A percentile compares a stretch with the other conserved stretches of the same genome.
phyloP scores from a whole-genome alignment of 73 alveolate species.

The Loxodes magnus region DNA sequence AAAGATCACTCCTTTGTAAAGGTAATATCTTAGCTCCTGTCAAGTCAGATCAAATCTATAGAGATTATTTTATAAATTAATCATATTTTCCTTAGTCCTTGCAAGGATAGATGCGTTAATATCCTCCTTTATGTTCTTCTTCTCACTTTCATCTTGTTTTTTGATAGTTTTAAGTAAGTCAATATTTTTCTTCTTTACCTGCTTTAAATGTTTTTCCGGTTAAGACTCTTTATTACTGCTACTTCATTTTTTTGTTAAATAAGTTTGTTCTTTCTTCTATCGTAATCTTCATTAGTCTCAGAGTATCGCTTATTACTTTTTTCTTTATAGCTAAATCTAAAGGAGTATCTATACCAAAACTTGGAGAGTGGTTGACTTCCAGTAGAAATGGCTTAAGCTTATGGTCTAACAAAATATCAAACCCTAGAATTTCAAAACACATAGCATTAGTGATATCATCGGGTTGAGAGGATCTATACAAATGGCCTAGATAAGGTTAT shows the following conservation, averaged over 20 bases:
- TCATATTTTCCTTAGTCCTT: not conserved
- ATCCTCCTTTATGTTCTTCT: slow-evolving; percentile 15
- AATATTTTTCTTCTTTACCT: slow-evolving; percentile 6
- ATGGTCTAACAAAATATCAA: slow-evolving; percentile 70
- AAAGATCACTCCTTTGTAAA: no score
- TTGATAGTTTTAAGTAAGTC: slow-evolving; percentile 9
- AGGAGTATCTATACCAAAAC: slow-evolving; percentile 69
- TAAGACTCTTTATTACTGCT: slow-evolving; percentile 13
- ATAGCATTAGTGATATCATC: slow-evolving; percentile 46
- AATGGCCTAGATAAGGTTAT: slow-evolving; percentile 46
- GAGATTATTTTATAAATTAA: not conserved
- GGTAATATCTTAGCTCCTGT: no score
- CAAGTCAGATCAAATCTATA: no score
- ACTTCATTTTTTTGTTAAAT: slow-evolving; percentile 13
- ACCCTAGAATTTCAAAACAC: slow-evolving; percentile 86
- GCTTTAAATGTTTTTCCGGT: slow-evolving; percentile 9
- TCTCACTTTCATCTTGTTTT: slow-evolving; percentile 15
- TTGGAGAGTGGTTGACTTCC: slow-evolving; percentile 87
- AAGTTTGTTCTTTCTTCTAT: slow-evolving; percentile 23
- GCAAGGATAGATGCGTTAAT: slow-evolving; percentile 15
- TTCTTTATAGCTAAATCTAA: slow-evolving; percentile 53
- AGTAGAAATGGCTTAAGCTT: slow-evolving; percentile 69
- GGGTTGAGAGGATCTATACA: slow-evolving; percentile 52
- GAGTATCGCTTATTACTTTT: slow-evolving; percentile 39
- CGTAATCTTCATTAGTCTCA: slow-evolving; percentile 35